phyloP scores from a whole-genome alignment of 495 filamentous ascomycete genomes.

The Apiosordaria backusii region DNA sequence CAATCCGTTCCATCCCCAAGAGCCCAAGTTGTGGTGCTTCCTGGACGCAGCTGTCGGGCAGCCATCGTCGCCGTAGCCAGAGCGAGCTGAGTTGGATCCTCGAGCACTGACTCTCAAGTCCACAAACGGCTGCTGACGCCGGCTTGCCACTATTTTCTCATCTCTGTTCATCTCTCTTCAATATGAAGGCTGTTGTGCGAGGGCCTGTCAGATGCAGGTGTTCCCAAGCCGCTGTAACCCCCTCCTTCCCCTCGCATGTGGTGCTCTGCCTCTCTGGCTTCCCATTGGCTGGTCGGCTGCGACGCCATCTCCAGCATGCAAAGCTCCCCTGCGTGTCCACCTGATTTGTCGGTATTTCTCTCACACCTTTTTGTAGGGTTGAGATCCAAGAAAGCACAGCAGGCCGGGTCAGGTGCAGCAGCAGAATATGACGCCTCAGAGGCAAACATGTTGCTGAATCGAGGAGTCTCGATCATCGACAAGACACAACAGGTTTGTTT shows the following conservation, averaged over 20 bases:
- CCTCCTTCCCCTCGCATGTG: background rate
- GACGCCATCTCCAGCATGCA: background rate
- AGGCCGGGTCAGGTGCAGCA: background rate
- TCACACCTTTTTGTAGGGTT: background rate
- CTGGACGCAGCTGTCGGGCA: background rate
- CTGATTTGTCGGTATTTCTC: constrained; percentile 5
- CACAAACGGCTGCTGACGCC: background rate
- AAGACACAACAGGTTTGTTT: background rate
- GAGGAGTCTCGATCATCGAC: background rate
- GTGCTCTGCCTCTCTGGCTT: background rate
- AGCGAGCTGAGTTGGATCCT: background rate
- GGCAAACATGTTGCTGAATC: background rate
- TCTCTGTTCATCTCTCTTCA: background rate
- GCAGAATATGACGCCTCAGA: background rate
- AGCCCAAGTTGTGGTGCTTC: background rate
- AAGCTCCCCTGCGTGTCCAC: background rate
- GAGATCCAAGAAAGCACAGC: background rate
- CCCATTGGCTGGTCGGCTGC: constrained; percentile 5
- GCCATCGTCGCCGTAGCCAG: background rate
- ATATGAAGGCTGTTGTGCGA: background rate
- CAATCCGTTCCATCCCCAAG: background rate
- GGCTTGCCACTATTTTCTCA: background rate
- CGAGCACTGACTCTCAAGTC: too few relatives aligned
- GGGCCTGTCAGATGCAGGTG: background rate
- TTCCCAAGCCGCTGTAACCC: constrained; percentile 2